phyloP scores from a whole-genome alignment of 2,329 filamentous ascomycete species.

The Cadophora sp. region DNA sequence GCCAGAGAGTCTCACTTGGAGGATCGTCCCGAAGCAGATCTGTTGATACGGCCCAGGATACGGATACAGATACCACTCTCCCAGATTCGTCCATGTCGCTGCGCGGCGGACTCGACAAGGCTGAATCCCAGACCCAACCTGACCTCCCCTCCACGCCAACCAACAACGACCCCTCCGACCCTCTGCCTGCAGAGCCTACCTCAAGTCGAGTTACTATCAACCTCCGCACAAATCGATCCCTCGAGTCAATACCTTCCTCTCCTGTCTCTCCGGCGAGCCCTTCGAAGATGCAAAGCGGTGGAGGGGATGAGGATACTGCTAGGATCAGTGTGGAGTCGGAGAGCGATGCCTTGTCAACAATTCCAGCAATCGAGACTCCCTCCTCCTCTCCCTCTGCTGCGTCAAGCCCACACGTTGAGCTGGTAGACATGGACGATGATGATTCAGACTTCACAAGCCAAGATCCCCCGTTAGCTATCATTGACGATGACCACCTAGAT shows the following conservation, averaged over 20 bases:
- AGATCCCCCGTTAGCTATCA: constrained; percentile 42
- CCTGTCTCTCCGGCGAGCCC: constrained; percentile 51
- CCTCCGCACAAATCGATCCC: constrained; percentile 56
- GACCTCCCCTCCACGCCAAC: constrained; percentile 43
- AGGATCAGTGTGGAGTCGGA: constrained; percentile 43
- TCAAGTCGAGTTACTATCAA: constrained; percentile 68
- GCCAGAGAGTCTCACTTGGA: constrained; percentile 64
- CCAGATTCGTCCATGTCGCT: constrained; percentile 29
- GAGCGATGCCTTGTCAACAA: constrained; percentile 42
- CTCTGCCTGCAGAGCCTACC: constrained; percentile 51
- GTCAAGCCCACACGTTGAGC: constrained; percentile 44
- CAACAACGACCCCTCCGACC: constrained; percentile 42
- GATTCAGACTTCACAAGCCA: constrained; percentile 37
- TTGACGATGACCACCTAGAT: constrained; percentile 47
- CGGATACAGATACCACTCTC: constrained; percentile 27
- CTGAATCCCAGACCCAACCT: constrained; percentile 44
- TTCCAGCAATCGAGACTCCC: constrained; percentile 42
- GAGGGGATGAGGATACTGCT: constrained; percentile 31
- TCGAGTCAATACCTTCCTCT: constrained; percentile 52
- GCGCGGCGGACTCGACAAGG: constrained; percentile 26
- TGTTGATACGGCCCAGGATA: constrained; percentile 47
- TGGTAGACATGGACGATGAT: constrained; percentile 39
- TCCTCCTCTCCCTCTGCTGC: constrained; percentile 42
- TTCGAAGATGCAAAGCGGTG: constrained; percentile 39
- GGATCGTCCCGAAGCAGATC: constrained; percentile 63